Conservation (phyloP, 176 grass and related monocot genomes). For the Lolium rigidum region DNA sequence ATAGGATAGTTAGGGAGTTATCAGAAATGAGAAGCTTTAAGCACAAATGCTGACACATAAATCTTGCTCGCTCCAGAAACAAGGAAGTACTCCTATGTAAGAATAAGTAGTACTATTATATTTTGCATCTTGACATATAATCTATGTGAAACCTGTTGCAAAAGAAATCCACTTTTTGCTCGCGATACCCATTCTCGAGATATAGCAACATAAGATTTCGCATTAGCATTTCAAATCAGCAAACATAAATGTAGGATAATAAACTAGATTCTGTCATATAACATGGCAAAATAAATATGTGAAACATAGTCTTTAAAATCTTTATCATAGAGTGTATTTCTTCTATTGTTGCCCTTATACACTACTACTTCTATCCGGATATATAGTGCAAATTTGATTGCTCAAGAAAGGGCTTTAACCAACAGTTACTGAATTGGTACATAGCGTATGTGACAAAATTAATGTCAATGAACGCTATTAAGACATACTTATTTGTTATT, state of each 20-base stretch:
- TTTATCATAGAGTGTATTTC: neutral
- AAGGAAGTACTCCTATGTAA: neutral
- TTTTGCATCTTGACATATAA: neutral
- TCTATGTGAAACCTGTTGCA: neutral
- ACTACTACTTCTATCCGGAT: neutral
- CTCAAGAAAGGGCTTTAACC: neutral
- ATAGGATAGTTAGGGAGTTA: neutral
- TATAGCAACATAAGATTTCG: neutral
- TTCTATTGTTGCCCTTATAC: neutral
- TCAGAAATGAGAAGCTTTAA: constrained; percentile 15
- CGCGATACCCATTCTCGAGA: neutral
- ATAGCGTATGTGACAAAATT: neutral
- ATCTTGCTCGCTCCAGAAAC: neutral
- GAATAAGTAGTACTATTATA: neutral
- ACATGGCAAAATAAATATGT: neutral
- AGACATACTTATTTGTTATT: neutral
- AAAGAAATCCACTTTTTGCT: neutral
- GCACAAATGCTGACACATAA: neutral
- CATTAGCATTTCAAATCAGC: neutral
- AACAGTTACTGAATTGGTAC: neutral
- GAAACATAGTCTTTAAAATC: neutral
- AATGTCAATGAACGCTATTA: neutral
- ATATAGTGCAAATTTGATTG: neutral
- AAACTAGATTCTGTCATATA: neutral
- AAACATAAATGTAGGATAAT: neutral